Base-by-base conservation (phyloP, 768 basidiomycete species). In the Dentipellis sp. region DNA sequence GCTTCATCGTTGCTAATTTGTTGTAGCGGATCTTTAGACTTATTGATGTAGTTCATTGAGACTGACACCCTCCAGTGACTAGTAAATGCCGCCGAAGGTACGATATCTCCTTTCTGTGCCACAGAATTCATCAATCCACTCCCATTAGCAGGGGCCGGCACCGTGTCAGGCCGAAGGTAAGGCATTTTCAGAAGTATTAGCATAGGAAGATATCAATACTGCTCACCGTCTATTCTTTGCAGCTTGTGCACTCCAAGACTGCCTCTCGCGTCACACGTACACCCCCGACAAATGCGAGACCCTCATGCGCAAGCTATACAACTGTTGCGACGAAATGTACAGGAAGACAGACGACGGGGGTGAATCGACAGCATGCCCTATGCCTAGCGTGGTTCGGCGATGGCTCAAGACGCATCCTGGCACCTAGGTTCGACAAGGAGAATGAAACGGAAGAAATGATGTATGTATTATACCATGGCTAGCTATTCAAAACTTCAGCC, bases 201-300 rank as follows among this genome's bases (percentile, higher is more conserved):
- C 7, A 10, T 29, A 12, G 12, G 16, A 35, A 39, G 14, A 21
- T n/a, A n/a, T 5, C 11, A 37, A 22, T 17, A 11, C 48, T 11
- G 3, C 14, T 11, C 47, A 29, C 52, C 23, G 35, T 51, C 10
- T 3, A 46, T 36, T 34, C 38, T 53, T 52, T 50, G 17, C 61
- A 88, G 86, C 86, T 0, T 88, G 86, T 63, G 66, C 72, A 19
- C 70, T 88, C 3, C 86, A 88, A 46, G 55, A 70, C 1, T 89
- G 87, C 64, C 71, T 88, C 34, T 75, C 74, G 53, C 81, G 76
- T 58, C 77, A 88, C 65, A 84, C 81, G 0, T 88, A 86, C 63
- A 62, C 60, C 2, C 86, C 83, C 0, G 84, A 86, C 17, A 81
- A 76, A 58, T 89, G 87, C 63, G 71, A 82, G 45, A 63, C 68